These are phyloP conservation scores for Metschnikowia cubensis DNA, from an alignment of 805 yeast genomes.

Conservation along the genomic window DNA sequence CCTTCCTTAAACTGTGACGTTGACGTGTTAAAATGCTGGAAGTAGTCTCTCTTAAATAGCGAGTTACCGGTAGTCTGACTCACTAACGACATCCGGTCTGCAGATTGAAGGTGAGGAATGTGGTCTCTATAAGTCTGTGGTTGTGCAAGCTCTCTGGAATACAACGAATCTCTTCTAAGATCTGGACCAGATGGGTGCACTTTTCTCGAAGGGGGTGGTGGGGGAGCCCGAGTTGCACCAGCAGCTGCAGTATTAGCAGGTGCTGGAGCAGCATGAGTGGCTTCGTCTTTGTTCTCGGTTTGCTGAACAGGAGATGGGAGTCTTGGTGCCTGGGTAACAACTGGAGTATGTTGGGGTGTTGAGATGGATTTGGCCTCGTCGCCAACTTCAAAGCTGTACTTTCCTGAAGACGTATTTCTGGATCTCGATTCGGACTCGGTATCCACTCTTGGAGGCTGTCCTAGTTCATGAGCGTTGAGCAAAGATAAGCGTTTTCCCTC, in stretches of 20 bases:
- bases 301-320: slow-evolving; percentile 3
- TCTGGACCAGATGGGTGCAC: slow-evolving; percentile 18
- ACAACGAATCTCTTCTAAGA: slow-evolving; percentile 24
- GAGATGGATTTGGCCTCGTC: slow-evolving; percentile 33
- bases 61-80: slow-evolving; percentile 42
- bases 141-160: neutral
- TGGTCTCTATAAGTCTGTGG: neutral
- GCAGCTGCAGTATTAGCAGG: neutral
- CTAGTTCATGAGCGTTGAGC: slow-evolving; percentile 33
- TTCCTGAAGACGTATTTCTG: slow-evolving; percentile 18
- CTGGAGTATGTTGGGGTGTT: slow-evolving; percentile 23
- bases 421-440: slow-evolving; percentile 14
- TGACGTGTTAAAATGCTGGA: slow-evolving; percentile 27
- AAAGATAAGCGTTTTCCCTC: slow-evolving; percentile 27
- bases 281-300: neutral
- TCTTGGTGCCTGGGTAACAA: neutral
- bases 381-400: slow-evolving; percentile 40
- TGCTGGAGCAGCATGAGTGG: neutral
- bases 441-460: slow-evolving; percentile 18
- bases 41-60: slow-evolving; percentile 45
- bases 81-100: slow-evolving; percentile 19
- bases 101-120: slow-evolving; percentile 15
- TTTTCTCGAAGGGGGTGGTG: slow-evolving; percentile 58
- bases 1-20: slow-evolving; percentile 37
- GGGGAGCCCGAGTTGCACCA: slow-evolving; percentile 32